Conservation (phyloP, 805 yeast species). For the Torulaspora franciscae region DNA sequence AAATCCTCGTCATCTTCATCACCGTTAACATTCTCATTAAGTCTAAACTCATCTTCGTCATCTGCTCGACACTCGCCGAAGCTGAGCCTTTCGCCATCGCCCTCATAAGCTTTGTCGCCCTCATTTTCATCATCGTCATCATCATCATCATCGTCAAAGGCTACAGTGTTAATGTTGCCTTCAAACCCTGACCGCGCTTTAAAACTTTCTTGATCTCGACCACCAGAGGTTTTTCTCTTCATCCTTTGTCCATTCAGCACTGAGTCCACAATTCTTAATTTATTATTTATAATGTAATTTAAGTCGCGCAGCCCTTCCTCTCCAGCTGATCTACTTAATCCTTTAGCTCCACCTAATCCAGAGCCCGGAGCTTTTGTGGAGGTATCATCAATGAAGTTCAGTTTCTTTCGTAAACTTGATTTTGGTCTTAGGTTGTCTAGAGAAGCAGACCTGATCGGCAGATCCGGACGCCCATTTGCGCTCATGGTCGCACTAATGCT, state of each 20-base stretch:
- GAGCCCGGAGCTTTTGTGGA: constrained; percentile 8
- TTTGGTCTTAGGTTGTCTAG: constrained; percentile 15
- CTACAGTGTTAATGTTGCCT: constrained; percentile 14
- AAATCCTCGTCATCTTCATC: constrained; percentile 33
- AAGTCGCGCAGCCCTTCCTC: constrained; percentile 24
- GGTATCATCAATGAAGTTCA: constrained; percentile 20
- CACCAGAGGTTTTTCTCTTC: constrained; percentile 13
- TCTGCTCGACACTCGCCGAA: constrained; percentile 7
- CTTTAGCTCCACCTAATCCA: neutral
- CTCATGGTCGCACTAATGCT: constrained; percentile 4
- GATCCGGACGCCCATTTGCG: constrained; percentile 9
- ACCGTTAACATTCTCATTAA: constrained; percentile 20
- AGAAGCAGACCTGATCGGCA: constrained; percentile 16
- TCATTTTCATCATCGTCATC: constrained; percentile 11
- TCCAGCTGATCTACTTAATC: constrained; percentile 6
- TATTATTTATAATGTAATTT: constrained; percentile 24
- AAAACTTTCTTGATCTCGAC: constrained; percentile 40
- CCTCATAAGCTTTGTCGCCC: neutral
- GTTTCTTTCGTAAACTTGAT: constrained; percentile 8
- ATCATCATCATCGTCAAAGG: constrained; percentile 8
- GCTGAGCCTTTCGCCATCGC: constrained; percentile 1
- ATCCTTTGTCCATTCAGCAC: constrained; percentile 4
- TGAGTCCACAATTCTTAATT: constrained; percentile 21
- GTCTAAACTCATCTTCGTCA: constrained; percentile 11
- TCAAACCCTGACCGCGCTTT: constrained; percentile 17